phyloP scores from a whole-genome alignment of 2,329 filamentous ascomycete genomes.

The Aureobasidium sp. region DNA sequence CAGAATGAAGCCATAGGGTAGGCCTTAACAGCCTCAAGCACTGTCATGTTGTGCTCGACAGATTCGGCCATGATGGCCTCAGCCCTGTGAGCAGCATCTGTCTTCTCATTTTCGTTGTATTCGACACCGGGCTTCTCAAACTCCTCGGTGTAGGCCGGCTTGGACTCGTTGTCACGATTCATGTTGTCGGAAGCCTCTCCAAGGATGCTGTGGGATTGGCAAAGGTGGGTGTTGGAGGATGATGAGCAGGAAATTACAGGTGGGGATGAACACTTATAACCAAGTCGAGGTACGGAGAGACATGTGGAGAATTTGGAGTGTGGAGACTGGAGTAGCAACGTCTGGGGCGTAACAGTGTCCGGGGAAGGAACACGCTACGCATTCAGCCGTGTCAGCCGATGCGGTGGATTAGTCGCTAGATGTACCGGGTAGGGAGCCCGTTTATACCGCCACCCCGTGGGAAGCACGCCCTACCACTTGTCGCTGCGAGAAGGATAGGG shows the following conservation, averaged over 20 bases:
- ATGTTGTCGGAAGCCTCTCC: neutral
- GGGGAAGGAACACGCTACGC: neutral
- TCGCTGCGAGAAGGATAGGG: neutral
- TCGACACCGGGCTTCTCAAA: neutral
- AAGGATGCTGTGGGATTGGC: neutral
- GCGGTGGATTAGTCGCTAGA: neutral
- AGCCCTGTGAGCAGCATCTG: constrained; percentile 35
- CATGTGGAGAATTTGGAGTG: neutral
- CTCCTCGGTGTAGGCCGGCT: neutral
- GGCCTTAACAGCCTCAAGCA: constrained; percentile 41
- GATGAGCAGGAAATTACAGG: neutral
- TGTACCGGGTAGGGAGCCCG: neutral
- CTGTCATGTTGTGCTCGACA: constrained; percentile 43
- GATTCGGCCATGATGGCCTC: constrained; percentile 52
- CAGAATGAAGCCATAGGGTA: constrained; percentile 48
- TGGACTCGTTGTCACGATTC: neutral
- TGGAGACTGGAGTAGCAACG: constrained; percentile 3
- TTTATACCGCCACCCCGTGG: constrained; percentile 1
- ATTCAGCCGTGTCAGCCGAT: constrained; percentile 7
- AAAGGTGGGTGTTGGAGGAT: neutral
- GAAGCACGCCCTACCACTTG: neutral
- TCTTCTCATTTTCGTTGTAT: neutral
- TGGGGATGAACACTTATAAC: constrained; percentile 1
- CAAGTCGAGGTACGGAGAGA: neutral
- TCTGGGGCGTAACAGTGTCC: neutral